Percentiles rank a stretch among this genome's conserved stretches.
phyloP scores from a whole-genome alignment of 2,329 filamentous ascomycete genomes.

The Chaetomium olivaceum region DNA sequence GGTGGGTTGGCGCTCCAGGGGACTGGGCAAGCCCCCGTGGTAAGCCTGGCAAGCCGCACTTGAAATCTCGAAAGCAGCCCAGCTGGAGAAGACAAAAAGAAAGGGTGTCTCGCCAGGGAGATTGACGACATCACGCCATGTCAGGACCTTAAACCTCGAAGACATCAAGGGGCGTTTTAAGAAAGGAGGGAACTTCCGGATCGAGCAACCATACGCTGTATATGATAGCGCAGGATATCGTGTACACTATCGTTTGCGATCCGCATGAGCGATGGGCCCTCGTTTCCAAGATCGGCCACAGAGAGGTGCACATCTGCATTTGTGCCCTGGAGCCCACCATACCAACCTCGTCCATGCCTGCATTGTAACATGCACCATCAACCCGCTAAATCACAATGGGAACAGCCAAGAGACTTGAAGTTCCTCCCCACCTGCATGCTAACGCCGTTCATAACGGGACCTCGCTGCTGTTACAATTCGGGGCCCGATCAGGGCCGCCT shows the following conservation, averaged over 20 bases:
- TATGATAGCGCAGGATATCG: no score
- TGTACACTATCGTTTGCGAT: not conserved
- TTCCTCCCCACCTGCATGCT: not conserved
- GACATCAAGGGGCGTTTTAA: not conserved
- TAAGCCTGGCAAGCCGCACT: no score
- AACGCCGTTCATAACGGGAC: slow-evolving; percentile 6
- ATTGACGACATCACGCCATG: not conserved
- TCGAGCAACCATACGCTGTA: no score
- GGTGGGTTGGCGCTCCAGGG: no score
- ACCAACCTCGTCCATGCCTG: slow-evolving; percentile 8
- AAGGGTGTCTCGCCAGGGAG: not conserved
- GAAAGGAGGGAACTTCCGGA: not conserved
- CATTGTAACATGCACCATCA: slow-evolving; percentile 9
- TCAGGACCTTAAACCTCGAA: not conserved
- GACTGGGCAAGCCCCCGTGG: no score
- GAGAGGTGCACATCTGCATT: slow-evolving; percentile 15
- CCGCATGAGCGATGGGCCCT: not conserved
- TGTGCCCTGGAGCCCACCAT: not conserved
- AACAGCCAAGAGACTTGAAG: not conserved
- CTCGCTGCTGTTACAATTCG: slow-evolving; percentile 2
- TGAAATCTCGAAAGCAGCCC: no score
- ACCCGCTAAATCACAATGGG: slow-evolving; percentile 11
- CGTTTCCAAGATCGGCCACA: slow-evolving; percentile 7
- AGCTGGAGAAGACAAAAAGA: not conserved
- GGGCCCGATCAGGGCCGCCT: not conserved